Conservation (phyloP, 75 land plant genomes). For the Cryptomeria japonica region DNA sequence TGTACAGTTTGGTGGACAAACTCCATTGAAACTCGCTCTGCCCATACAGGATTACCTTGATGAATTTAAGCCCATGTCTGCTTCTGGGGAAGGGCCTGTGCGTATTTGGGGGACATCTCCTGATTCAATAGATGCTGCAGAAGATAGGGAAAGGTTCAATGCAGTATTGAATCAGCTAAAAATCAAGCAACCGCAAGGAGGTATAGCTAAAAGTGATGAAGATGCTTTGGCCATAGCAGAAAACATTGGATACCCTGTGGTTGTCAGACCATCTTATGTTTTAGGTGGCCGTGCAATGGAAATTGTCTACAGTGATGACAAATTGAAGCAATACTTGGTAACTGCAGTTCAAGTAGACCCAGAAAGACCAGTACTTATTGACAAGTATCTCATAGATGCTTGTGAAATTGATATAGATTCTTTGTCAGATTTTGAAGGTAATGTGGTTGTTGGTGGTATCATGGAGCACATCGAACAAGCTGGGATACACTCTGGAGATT, state of each 20-base stretch:
- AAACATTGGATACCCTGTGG: conserved; percentile 95
- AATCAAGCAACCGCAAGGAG: conserved; percentile 96
- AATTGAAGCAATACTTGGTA: conserved; percentile 80
- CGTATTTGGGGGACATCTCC: conserved; percentile 97
- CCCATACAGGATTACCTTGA: conserved; percentile 92
- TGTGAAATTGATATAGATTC: conserved; percentile 97
- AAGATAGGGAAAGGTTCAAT: conserved; percentile 95
- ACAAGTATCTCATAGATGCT: conserved; percentile 91
- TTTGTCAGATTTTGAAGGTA: conserved; percentile 76
- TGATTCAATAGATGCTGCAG: conserved; percentile 99
- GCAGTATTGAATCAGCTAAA: conserved; percentile 76
- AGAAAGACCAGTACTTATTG: conserved; percentile 90
- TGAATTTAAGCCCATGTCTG: conserved; percentile 51
- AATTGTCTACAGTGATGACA: conserved; percentile 93
- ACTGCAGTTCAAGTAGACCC: conserved; percentile 98
- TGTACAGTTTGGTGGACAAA: conserved; percentile 99
- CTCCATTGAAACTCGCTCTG: conserved; percentile 92
- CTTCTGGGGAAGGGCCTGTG: conserved; percentile 78
- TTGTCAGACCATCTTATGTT: conserved; percentile 98
- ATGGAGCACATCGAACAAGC: conserved; percentile 99
- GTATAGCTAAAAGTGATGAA: conserved; percentile 92
- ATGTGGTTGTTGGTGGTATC: conserved; percentile 98
- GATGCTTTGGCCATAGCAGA: conserved; percentile 88
- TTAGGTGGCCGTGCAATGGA: conserved; percentile 99
- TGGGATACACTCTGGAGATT: conserved; percentile 99